A percentile compares a stretch with the other conserved stretches of the same genome.
Conservation (phyloP, 2,329 filamentous ascomycete genomes). For the Bipolaris oryzae region DNA sequence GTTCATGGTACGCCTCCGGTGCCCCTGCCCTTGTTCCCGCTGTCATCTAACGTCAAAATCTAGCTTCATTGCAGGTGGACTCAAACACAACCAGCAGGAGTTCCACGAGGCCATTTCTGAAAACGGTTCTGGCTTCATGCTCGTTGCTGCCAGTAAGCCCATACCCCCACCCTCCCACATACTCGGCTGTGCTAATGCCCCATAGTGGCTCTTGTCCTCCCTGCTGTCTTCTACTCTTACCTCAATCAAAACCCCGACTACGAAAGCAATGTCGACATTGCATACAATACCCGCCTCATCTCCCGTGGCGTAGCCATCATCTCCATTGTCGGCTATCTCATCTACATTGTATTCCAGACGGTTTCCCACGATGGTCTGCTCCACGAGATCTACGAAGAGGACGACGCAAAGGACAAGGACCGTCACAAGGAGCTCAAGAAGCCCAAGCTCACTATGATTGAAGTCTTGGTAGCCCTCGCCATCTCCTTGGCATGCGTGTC, state of each 20-base stretch:
- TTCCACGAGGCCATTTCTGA: conserved; percentile 81
- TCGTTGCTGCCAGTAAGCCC: conserved; percentile 71
- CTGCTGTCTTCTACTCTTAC: conserved; percentile 60
- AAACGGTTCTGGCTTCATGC: conserved; percentile 75
- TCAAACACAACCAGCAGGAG: conserved; percentile 69
- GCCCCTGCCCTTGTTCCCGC: neutral
- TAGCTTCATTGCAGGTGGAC: conserved; percentile 73
- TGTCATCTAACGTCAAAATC: neutral
- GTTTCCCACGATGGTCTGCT: conserved; percentile 78
- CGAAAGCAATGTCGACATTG: conserved; percentile 55
- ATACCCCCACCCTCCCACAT: neutral
- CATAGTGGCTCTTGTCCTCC: conserved; percentile 56
- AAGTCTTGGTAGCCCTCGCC: conserved; percentile 69
- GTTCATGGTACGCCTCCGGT: conserved; percentile 59
- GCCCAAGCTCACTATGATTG: conserved; percentile 74
- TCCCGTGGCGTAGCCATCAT: conserved; percentile 74
- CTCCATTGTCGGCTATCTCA: conserved; percentile 68
- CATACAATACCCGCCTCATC: conserved; percentile 64
- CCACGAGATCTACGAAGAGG: conserved; percentile 72
- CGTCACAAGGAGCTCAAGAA: conserved; percentile 64
- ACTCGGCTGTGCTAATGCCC: conserved; percentile 14
- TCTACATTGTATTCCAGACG: conserved; percentile 73
- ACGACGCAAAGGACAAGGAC: conserved; percentile 72
- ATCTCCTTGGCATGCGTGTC: conserved; percentile 72
- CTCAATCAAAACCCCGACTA: conserved; percentile 37